A percentile compares a stretch with the other conserved stretches of the same genome.
Evolutionary conservation across 1,284 basidiomycete species (phyloP).

Genomic region (Cutaneotrichosporon cavernicola): DNA sequence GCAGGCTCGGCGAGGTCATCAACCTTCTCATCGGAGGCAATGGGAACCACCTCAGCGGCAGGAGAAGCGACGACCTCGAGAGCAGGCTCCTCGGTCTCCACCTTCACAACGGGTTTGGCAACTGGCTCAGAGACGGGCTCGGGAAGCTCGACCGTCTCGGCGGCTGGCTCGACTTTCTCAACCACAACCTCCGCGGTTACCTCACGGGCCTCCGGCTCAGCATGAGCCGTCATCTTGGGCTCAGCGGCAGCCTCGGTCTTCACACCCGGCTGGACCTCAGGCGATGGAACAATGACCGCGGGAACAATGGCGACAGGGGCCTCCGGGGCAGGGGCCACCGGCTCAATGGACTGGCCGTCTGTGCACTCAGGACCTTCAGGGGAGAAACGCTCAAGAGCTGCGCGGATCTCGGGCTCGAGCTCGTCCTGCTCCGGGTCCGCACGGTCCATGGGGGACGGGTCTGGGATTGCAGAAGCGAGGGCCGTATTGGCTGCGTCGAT

Average conservation of each 20-base stretch:
- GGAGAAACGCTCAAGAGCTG: background rate
- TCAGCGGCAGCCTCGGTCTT: background rate
- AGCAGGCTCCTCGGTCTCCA: background rate
- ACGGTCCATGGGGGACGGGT: background rate
- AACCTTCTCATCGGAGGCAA: background rate
- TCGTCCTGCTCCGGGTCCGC: background rate
- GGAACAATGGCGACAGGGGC: background rate
- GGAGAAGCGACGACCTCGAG: background rate
- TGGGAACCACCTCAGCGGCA: background rate
- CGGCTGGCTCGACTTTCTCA: background rate
- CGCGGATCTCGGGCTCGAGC: constrained; percentile 8
- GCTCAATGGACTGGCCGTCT: background rate
- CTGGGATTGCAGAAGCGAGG: constrained; percentile 7
- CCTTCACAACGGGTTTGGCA: background rate
- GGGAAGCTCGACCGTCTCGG: too few species aligned
- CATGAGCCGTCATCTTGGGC: background rate
- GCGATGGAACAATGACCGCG: background rate
- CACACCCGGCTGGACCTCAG: too few species aligned
- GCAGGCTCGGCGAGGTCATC: background rate
- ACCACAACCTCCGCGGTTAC: background rate
- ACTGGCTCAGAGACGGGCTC: background rate
- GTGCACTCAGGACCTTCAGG: background rate
- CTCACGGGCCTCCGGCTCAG: background rate
- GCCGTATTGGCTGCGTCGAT: constrained; percentile 19
- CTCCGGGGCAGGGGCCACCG: background rate